These are phyloP conservation scores for Sisymbrium irio DNA, from an alignment of 345 rosid genomes.

Conservation along the genomic window DNA sequence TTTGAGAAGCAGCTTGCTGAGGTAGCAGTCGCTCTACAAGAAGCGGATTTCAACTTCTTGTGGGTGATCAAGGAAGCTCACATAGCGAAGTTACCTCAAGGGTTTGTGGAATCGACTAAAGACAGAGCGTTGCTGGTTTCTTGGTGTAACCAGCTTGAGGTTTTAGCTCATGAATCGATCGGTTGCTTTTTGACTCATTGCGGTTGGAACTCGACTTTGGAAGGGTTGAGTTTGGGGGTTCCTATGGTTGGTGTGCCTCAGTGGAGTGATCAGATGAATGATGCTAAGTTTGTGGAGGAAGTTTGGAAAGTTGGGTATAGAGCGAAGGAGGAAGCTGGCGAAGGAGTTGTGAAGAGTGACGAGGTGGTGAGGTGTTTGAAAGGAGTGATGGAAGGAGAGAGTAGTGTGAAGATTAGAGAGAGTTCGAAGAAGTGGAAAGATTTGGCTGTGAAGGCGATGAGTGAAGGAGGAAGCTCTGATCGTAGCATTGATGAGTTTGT, in stretches of 20 bases:
- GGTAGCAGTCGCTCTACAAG: constrained; percentile 47
- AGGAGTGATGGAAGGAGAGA: constrained; percentile 60
- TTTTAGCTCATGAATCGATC: constrained; percentile 46
- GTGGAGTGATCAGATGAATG: constrained; percentile 64
- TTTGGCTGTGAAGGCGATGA: constrained; percentile 45
- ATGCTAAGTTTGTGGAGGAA: constrained; percentile 63
- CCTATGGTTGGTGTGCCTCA: constrained; percentile 70
- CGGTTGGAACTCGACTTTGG: constrained; percentile 77
- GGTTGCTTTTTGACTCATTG: constrained; percentile 74
- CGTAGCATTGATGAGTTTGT: constrained; percentile 40
- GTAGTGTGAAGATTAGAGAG: constrained; percentile 41
- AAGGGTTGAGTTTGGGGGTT: constrained; percentile 64
- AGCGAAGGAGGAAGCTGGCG: constrained; percentile 48
- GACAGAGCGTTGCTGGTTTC: constrained; percentile 48
- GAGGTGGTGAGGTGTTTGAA: constrained; percentile 55
- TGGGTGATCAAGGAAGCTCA: constrained; percentile 72
- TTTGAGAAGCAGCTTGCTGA: constrained; percentile 47
- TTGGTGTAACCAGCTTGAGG: constrained; percentile 73
- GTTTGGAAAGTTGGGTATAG: constrained; percentile 63
- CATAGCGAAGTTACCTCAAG: constrained; percentile 39
- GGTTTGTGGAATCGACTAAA: constrained; percentile 45
- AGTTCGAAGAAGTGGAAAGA: constrained; percentile 55
- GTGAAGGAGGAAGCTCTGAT: constrained; percentile 53
- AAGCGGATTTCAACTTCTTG: constrained; percentile 48
- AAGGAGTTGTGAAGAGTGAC: constrained; percentile 52